Percentiles rank a stretch among this genome's conserved stretches.
Evolutionary conservation across 495 filamentous ascomycete species (phyloP).

Genomic region (Penicillium cataractarum): DNA sequence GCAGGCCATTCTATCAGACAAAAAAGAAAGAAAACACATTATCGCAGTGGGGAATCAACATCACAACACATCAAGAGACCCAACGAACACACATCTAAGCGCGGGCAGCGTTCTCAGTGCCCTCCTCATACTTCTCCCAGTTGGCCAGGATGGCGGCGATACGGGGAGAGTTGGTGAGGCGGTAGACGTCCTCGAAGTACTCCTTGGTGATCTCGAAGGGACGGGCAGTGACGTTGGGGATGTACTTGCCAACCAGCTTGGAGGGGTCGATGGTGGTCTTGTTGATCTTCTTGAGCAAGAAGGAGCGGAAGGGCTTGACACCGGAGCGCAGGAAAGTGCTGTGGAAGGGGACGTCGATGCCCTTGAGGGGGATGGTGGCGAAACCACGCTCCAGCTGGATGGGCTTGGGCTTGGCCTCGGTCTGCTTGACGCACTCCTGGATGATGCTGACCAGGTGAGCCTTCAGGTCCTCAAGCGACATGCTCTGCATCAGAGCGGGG

Average conservation of each 20-base stretch:
- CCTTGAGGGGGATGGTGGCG: slow-evolving; percentile 93
- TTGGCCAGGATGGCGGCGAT: slow-evolving; percentile 91
- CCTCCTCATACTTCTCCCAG: slow-evolving; percentile 69
- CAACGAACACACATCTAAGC: neutral
- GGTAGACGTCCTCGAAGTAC: slow-evolving; percentile 98
- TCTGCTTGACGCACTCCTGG: slow-evolving; percentile 78
- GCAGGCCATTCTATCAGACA: slow-evolving; percentile 29
- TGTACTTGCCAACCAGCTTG: slow-evolving; percentile 97
- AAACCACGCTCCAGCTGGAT: slow-evolving; percentile 90
- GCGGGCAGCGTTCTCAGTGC: slow-evolving; percentile 34
- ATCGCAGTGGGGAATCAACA: slow-evolving; percentile 27
- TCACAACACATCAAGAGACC: slow-evolving; percentile 15
- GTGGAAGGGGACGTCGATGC: slow-evolving; percentile 99
- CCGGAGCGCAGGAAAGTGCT: slow-evolving; percentile 95
- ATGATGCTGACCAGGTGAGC: slow-evolving; percentile 84
- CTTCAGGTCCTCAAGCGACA: slow-evolving; percentile 83
- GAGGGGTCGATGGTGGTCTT: slow-evolving; percentile 95
- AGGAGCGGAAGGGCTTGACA: slow-evolving; percentile 96
- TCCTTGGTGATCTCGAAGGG: slow-evolving; percentile 96
- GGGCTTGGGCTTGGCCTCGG: slow-evolving; percentile 83
- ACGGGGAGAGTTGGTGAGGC: slow-evolving; percentile 86
- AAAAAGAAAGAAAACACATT: slow-evolving; percentile 24
- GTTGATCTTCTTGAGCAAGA: slow-evolving; percentile 99
- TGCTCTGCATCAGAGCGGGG: slow-evolving; percentile 81
- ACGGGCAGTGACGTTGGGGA: slow-evolving; percentile 94